These are phyloP conservation scores for Solioccasus polychromus DNA, from an alignment of 768 basidiomycete genomes.

Conservation along the genomic window DNA sequence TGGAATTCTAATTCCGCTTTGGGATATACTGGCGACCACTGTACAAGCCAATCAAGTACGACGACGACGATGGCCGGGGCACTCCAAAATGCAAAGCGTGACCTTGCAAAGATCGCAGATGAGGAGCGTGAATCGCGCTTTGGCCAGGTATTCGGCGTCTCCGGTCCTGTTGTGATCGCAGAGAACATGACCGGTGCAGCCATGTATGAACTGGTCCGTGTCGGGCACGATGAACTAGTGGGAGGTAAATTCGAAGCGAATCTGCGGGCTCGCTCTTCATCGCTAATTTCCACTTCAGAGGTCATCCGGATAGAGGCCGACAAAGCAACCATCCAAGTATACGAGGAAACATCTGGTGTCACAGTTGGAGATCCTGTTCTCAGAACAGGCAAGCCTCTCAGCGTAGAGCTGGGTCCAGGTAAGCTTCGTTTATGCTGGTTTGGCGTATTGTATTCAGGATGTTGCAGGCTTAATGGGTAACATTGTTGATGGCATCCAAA, in stretches of 20 bases:
- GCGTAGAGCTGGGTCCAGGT: constrained; percentile 98
- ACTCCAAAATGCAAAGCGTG: constrained; percentile 83
- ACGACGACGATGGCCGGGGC: constrained; percentile 78
- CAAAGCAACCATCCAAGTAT: constrained; percentile 98
- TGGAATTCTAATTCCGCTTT: constrained; percentile 29
- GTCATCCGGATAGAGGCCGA: constrained; percentile 98
- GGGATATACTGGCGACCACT: constrained; percentile 4
- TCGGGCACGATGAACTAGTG: constrained; percentile 97
- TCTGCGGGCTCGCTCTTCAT: background rate
- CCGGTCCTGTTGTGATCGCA: constrained; percentile 97
- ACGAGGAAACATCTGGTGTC: constrained; percentile 98
- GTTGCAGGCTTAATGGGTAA: constrained; percentile 92
- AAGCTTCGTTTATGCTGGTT: constrained; percentile 20
- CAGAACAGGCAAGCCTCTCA: constrained; percentile 95
- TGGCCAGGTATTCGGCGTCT: constrained; percentile 91
- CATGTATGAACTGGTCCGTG: constrained; percentile 97
- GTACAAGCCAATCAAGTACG: background rate
- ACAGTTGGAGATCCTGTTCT: constrained; percentile 98
- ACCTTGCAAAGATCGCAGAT: constrained; percentile 85
- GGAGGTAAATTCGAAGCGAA: constrained; percentile 62
- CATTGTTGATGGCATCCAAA: constrained; percentile 96
- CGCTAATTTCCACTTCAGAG: constrained; percentile 54
- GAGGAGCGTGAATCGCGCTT: constrained; percentile 87
- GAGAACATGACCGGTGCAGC: constrained; percentile 93
- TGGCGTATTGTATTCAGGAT: constrained; percentile 1